phyloP scores from a whole-genome alignment of 2,329 filamentous ascomycete species.

The Pseudogymnoascus sp. region DNA sequence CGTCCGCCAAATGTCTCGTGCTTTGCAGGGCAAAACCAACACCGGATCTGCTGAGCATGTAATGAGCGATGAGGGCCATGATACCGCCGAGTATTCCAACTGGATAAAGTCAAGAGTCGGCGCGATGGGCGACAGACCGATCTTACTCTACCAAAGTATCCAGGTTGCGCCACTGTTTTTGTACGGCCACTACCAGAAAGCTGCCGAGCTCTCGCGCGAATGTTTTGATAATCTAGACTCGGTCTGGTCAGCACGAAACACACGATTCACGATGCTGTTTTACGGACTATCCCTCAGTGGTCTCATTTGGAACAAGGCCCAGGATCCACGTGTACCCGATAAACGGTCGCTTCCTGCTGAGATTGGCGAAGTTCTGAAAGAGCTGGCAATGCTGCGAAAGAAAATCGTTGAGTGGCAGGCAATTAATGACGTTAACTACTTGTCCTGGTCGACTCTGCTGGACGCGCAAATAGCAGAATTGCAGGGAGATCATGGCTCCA shows the following conservation, averaged over 20 bases:
- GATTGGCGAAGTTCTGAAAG: conserved; percentile 41
- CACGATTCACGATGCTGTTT: conserved; percentile 50
- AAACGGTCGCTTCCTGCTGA: conserved; percentile 32
- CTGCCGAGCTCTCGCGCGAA: conserved; percentile 48
- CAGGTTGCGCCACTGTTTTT: conserved; percentile 57
- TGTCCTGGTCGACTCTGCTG: conserved; percentile 60
- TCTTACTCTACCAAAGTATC: conserved; percentile 62
- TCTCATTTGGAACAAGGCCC: conserved; percentile 32
- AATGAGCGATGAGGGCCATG: conserved; percentile 63
- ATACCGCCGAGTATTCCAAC: conserved; percentile 49
- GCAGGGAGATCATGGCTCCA: conserved; percentile 46
- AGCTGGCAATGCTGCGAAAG: conserved; percentile 49
- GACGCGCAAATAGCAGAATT: conserved; percentile 64
- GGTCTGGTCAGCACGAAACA: conserved; percentile 55
- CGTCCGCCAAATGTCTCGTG: conserved; percentile 58
- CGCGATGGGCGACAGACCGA: conserved; percentile 50
- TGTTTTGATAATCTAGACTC: conserved; percentile 41
- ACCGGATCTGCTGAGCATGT: conserved; percentile 41
- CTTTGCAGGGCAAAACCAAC: conserved; percentile 67
- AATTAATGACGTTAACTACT: conserved; percentile 64
- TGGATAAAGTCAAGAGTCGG: conserved; percentile 47
- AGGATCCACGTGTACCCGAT: conserved; percentile 17
- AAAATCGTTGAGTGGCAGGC: conserved; percentile 58
- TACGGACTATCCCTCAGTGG: conserved; percentile 52
- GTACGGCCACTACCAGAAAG: conserved; percentile 55